phyloP scores from a whole-genome alignment of 2,329 filamentous ascomycete genomes.

The Alternaria infectoria region DNA sequence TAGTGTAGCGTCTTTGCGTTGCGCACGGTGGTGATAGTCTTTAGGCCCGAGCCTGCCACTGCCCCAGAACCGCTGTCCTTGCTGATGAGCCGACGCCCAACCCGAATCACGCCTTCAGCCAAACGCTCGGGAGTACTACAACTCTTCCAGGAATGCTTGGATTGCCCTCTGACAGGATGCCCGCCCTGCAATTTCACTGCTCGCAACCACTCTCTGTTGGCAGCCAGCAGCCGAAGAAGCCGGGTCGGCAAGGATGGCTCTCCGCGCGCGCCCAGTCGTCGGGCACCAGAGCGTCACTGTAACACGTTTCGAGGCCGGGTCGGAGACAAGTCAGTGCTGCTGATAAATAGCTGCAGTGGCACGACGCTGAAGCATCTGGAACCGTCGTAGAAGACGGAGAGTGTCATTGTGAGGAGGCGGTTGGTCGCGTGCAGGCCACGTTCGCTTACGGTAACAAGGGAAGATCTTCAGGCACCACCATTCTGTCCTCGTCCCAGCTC shows the following conservation, averaged over 20 bases:
- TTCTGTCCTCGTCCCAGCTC: not conserved
- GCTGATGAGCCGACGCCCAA: conserved; percentile 6
- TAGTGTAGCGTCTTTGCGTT: conserved; percentile 30
- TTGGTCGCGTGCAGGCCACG: conserved; percentile 15
- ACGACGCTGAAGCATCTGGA: conserved; percentile 14
- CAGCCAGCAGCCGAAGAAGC: conserved; percentile 10
- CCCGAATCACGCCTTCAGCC: not conserved
- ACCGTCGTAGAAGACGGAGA: conserved; percentile 9
- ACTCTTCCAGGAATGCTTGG: not conserved
- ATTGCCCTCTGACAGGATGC: not conserved
- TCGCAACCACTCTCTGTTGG: conserved; percentile 5
- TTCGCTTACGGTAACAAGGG: conserved; percentile 16
- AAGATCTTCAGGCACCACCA: conserved; percentile 25
- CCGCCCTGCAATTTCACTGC: not conserved
- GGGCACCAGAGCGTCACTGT: conserved; percentile 14
- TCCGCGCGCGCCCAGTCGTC: conserved; percentile 13
- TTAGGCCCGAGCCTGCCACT: conserved; percentile 23
- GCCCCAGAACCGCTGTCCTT: conserved; percentile 4
- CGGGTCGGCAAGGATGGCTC: conserved; percentile 16
- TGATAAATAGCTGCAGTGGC: conserved; percentile 13
- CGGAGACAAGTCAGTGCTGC: conserved; percentile 12
- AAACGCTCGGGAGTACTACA: not conserved
- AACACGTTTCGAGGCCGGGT: conserved; percentile 21
- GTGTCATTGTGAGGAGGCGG: conserved; percentile 12
- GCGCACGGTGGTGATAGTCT: conserved; percentile 39